Evolutionary conservation across 495 filamentous ascomycete species (phyloP), one percentile per base, ranked within the genome.

Genomic region (Aspergillus steynii): DNA sequence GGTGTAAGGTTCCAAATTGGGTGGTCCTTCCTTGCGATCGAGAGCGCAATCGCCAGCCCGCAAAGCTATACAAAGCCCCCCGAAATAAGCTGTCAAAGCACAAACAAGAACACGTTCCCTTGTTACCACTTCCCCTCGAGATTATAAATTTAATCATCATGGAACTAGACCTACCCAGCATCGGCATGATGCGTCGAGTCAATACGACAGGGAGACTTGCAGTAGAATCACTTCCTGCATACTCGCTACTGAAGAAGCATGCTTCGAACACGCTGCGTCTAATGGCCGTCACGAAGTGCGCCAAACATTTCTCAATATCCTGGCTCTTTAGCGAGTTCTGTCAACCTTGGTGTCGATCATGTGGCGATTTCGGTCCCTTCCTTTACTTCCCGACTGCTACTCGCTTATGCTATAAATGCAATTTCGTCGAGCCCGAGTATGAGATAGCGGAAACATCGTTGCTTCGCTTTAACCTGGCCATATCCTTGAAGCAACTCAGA

Each of bases 381-480:
- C 58, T 65, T 5, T 65, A 65, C 58, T 34, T 65, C 25, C 58
- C 62, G 2, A 65, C 58, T 3, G 15, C 53, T 9, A 58, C 62
- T 9, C 62, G 62, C 50, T 60, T 31, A 14, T 65, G 62, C 54
- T 61, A 28, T 48, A 54, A 53, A 49, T 65, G 58, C 62, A 61
- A 51, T 46, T 29, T 29, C 29, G 5, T 50, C 29, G 34, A 45
- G 10, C 32, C 15, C 32, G 58, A 61, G 50, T 61, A 65, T n/a
- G 4, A 51, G 26, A 10, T 58, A 2, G 58, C 57, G 1, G 14
- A 27, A 10, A 55, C 54, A n/a, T 6, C 14, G 5, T 28, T 46
- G 25, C 9, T 65, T n/a, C 26, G 34, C 29, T 65, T 25, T 29
- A 27, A 50, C 15, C 61, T 53, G n/a, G 62, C 15, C 1, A 4